Percentiles rank a stretch among this genome's conserved stretches.
phyloP scores from a whole-genome alignment of 176 grass and related monocot species.

The Themeda triandra region DNA sequence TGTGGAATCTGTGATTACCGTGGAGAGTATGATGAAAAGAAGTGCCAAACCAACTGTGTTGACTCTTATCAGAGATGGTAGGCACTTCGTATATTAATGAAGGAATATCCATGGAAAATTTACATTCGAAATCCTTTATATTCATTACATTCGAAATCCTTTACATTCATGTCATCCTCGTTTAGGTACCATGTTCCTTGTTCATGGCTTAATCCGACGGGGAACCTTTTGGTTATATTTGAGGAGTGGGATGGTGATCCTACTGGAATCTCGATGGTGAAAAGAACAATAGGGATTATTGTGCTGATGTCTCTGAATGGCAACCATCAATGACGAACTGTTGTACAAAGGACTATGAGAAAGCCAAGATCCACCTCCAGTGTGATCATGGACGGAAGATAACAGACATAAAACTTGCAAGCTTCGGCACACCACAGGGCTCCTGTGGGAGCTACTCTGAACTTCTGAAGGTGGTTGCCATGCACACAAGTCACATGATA shows the following conservation, averaged over 20 bases:
- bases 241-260: conserved; percentile 95
- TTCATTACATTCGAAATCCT: no score
- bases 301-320: conserved; percentile 92
- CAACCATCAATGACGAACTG: conserved; percentile 94
- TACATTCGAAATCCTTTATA: conserved; percentile 10
- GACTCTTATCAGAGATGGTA: conserved; percentile 97
- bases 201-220: conserved; percentile 90
- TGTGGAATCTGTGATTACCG: conserved; percentile 79
- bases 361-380: conserved; percentile 72
- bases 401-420: conserved; percentile 84
- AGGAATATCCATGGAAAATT: background rate
- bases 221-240: conserved; percentile 89
- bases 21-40: conserved; percentile 73
- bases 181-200: conserved; percentile 93
- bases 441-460: conserved; percentile 69
- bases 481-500: conserved; percentile 86
- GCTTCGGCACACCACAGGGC: conserved; percentile 89
- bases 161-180: conserved; percentile 15
- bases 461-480: conserved; percentile 92
- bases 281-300: conserved; percentile 67
- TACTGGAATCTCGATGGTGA: conserved; percentile 70
- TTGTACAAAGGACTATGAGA: conserved; percentile 70
- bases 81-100: background rate
- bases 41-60: conserved; percentile 90
- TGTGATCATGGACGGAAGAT: conserved; percentile 77